phyloP scores from a whole-genome alignment of 148 eudicot genomes.

The Amaranthus palmeri region DNA sequence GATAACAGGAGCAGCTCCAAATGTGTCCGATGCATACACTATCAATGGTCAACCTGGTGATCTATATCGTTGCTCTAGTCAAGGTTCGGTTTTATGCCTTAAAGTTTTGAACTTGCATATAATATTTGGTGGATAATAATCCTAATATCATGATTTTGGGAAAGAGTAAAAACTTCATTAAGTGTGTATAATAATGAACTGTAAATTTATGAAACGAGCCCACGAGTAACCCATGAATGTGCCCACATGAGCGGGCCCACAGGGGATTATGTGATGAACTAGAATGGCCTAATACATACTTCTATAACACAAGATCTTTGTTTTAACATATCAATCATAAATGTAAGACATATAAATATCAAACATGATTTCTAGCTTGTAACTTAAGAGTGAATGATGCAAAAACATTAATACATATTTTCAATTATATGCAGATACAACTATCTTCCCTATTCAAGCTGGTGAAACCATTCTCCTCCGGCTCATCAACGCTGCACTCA shows the following conservation, averaged over 20 bases:
- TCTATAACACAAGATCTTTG: too few species aligned
- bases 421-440: conserved; percentile 76
- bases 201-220: too few species aligned
- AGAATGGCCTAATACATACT: too few species aligned
- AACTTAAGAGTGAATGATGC: neutral
- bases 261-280: too few species aligned
- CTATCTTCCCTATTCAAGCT: conserved; percentile 33
- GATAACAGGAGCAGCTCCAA: conserved; percentile 73
- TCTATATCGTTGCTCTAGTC: conserved; percentile 62
- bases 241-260: too few species aligned
- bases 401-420: neutral
- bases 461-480: conserved; percentile 71
- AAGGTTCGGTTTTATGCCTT: conserved; percentile 39
- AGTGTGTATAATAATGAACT: too few species aligned
- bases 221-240: too few species aligned
- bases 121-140: neutral
- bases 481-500: conserved; percentile 91
- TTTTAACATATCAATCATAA: too few species aligned
- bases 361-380: too few species aligned
- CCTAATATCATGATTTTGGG: neutral
- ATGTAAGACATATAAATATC: too few species aligned
- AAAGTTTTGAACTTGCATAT: neutral
- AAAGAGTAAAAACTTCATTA: too few species aligned
- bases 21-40: conserved; percentile 77
- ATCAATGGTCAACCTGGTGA: conserved; percentile 90